Evolutionary conservation across 2,329 filamentous ascomycete species (phyloP), one percentile per base, ranked within the genome.

Genomic region (Onygena corvina): DNA sequence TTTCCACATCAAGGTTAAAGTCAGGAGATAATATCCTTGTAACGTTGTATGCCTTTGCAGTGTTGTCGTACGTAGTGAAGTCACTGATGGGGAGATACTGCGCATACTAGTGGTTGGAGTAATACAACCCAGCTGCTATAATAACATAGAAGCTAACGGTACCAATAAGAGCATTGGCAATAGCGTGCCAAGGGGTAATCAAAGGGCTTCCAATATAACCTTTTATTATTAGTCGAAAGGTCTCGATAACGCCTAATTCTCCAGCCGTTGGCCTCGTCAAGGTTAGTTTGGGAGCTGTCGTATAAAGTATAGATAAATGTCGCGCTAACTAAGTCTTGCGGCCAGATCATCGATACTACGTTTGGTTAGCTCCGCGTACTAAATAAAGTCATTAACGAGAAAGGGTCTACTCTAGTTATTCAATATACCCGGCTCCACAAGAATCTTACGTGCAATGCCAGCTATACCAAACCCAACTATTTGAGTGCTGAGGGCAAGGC

Each of bases 301-400:
- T 88, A 83, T 70, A 88, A 80, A 52, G 82, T 80, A 56, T 81
- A 81, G 69, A 86, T 81, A 30, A 86, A 66, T 0, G 80, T 76
- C 5, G 82, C 76, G 3, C 76, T 76, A 47, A 83, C 80, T 20
- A 87, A 69, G 46, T 78, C 83, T 31, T 53, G 47, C 14, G 83
- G 83, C 82, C 83, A 86, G 51, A 86, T 84, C 80, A 86, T 84
- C 7, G 82, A 77, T 0, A 81, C 79, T 3, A n/a, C 8, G 20
- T 46, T 44, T 4, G 20, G n/a, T 21, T 29, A 29, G 27, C 11
- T 5, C 27, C 5, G 27, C 11, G 27, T n/a, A n/a, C n/a, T n/a
- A n/a, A n/a, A 7, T 30, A 33, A 27, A 34, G 20, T 38, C 4
- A 38, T 4, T 40, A 18, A 31, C 14, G 6, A 20, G 3, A 7